Conservation (phyloP, 2,329 filamentous ascomycete genomes). For the Shiraia bambusicola region DNA sequence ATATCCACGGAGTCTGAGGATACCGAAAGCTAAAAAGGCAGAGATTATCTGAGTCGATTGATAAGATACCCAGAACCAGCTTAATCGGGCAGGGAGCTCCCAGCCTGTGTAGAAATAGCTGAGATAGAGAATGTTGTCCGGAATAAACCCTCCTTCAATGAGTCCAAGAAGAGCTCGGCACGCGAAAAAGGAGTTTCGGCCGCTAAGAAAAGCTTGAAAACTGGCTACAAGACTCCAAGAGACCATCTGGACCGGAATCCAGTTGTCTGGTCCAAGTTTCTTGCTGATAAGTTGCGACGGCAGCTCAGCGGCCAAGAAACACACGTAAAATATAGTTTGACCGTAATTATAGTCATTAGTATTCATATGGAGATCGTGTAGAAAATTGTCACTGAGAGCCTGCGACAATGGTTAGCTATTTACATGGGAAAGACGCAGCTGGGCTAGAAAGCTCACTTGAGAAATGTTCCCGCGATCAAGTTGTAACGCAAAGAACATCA, state of each 20-base stretch:
- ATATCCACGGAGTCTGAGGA: conserved; percentile 53
- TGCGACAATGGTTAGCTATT: conserved; percentile 49
- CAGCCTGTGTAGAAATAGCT: conserved; percentile 74
- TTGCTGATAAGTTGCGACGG: conserved; percentile 52
- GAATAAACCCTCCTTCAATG: conserved; percentile 58
- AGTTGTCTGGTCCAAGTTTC: conserved; percentile 49
- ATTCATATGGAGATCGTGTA: conserved; percentile 34
- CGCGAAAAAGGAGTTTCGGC: conserved; percentile 48
- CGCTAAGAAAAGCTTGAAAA: conserved; percentile 69
- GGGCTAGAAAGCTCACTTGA: conserved; percentile 12
- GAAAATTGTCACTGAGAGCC: conserved; percentile 40
- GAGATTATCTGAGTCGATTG: conserved; percentile 58
- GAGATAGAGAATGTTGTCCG: conserved; percentile 66
- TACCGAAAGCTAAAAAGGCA: conserved; percentile 59
- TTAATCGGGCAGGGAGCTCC: conserved; percentile 68
- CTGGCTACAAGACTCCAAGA: conserved; percentile 55
- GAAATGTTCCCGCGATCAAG: conserved; percentile 52
- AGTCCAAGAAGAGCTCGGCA: conserved; percentile 48
- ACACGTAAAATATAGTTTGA: conserved; percentile 68
- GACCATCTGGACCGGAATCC: conserved; percentile 47
- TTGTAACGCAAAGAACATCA: conserved; percentile 58
- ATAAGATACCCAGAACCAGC: conserved; percentile 71
- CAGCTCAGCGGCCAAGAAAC: conserved; percentile 66
- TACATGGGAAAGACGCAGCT: conserved; percentile 33
- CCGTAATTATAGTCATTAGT: conserved; percentile 45